Base-by-base conservation (phyloP, 805 yeast genomes). In the Schwanniomyces vanrijiae region DNA sequence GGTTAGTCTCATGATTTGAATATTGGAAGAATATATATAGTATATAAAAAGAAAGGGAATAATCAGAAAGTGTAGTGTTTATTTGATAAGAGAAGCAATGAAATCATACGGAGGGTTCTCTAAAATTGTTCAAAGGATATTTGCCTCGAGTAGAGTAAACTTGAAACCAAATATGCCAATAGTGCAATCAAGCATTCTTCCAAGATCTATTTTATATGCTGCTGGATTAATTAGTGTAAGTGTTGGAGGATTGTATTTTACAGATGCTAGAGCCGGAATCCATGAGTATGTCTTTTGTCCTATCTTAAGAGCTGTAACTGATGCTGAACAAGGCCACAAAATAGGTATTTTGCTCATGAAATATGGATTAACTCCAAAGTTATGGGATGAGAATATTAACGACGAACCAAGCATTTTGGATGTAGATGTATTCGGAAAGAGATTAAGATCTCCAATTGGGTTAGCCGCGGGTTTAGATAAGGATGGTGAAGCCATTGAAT, bases 401-500 rank as follows among this genome's bases (percentile, higher is more conserved):
- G 61, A 58, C 35, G 53, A 51, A 20, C 57, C 55, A 29, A 64
- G 61, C n/a, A 64, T 69, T 3, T 71, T 88, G 51, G 69, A 77
- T 13, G 90, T 85, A 18, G 63, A 75, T 35, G 84, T 85, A 0
- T 88, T 88, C 62, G 90, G 89, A 7, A 67, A 66, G n/a, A 77
- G 73, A 46, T 69, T 92, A 61, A 76, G 77, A 18, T 84, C 85
- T 46, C 97, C 98, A 20, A 73, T 92, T 42, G 97, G 97, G 11
- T 77, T 91, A 57, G 97, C 98, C 42, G 98, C 98, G 21, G 98
- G 98, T 10, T 78, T 92, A 53, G 98, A 92, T 66, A 92, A 92
- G 69, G 85, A 91, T 59, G 98, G 89, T 44, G 96, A 90, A 60
- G 96, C 89, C 18, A 82, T 92, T 55, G 97, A 92, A 56, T 71